Conservation (phyloP, 306 rosid species). For the Trifolium pratense region DNA sequence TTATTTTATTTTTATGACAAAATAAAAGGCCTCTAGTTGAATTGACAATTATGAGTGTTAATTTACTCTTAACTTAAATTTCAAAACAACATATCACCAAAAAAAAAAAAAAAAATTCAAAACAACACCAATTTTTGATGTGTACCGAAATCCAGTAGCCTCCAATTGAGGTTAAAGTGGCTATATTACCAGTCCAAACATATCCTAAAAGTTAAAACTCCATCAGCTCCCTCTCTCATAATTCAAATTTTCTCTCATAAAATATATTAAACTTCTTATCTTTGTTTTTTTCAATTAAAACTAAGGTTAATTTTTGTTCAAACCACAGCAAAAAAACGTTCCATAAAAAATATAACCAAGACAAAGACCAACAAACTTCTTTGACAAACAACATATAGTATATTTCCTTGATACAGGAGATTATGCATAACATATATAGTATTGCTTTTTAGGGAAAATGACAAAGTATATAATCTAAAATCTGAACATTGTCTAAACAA, state of each 20-base stretch:
- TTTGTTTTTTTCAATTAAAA: background rate
- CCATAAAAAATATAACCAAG: conserved; percentile 5
- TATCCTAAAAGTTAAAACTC: too few relatives aligned
- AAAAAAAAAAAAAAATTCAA: too few relatives aligned
- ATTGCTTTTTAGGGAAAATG: conserved; percentile 11
- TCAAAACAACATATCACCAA: too few relatives aligned
- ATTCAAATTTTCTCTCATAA: background rate
- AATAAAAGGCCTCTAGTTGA: too few relatives aligned
- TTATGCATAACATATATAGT: background rate
- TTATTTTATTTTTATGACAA: too few relatives aligned
- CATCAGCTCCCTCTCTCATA: too few relatives aligned
- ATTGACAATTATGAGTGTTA: too few relatives aligned
- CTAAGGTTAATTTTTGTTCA: background rate
- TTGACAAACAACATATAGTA: conserved; percentile 21
- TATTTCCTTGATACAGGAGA: conserved; percentile 23
- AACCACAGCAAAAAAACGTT: background rate
- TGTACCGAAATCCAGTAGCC: too few relatives aligned
- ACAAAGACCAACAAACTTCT: conserved; percentile 12
- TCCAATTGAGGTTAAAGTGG: too few relatives aligned
- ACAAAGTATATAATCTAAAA: conserved; percentile 20
- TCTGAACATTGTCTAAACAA: conserved; percentile 17
- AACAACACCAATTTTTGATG: too few relatives aligned
- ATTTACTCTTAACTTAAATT: too few relatives aligned
- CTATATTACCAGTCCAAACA: too few relatives aligned
- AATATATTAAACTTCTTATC: background rate